Evolutionary conservation across 23 red algal species (phyloP).

Genomic region (Chondrus crispus): DNA sequence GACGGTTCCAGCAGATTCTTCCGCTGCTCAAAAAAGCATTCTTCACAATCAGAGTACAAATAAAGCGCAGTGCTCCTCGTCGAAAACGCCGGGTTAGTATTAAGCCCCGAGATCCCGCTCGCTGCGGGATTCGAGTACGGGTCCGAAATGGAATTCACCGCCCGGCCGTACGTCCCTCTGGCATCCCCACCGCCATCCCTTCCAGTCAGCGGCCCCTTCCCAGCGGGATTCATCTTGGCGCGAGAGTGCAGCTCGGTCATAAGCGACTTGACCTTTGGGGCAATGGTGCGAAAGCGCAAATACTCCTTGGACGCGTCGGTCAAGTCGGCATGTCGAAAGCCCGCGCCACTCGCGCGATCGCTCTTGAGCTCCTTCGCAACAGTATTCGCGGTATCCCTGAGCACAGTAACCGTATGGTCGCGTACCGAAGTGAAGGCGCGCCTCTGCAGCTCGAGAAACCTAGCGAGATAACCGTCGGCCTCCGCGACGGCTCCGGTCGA

Average conservation of each 20-base stretch:
- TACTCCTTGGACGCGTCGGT: conserved; percentile 76
- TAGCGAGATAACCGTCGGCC: conserved; percentile 79
- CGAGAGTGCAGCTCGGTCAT: conserved; percentile 69
- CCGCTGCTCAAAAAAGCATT: conserved; percentile 66
- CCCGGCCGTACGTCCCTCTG: background rate
- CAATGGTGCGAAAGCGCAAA: conserved; percentile 77
- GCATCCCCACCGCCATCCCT: background rate
- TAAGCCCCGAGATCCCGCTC: background rate
- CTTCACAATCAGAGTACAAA: conserved; percentile 70
- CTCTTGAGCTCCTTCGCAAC: conserved; percentile 55
- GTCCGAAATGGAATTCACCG: conserved; percentile 13
- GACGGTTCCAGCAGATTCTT: conserved; percentile 58
- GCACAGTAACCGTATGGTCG: conserved; percentile 55
- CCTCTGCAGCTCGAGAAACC: conserved; percentile 78
- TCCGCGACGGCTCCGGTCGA: conserved; percentile 73
- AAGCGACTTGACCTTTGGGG: conserved; percentile 61
- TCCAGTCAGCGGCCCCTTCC: background rate
- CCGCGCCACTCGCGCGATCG: conserved; percentile 38
- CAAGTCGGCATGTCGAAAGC: conserved; percentile 70
- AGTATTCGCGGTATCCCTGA: conserved; percentile 32
- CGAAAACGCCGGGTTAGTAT: conserved; percentile 30
- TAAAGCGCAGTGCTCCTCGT: conserved; percentile 51
- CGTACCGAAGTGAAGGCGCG: conserved; percentile 65
- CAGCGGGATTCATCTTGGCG: background rate
- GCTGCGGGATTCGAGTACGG: conserved; percentile 38